Conservation (phyloP, 345 rosid species). For the Citrus inodora region DNA sequence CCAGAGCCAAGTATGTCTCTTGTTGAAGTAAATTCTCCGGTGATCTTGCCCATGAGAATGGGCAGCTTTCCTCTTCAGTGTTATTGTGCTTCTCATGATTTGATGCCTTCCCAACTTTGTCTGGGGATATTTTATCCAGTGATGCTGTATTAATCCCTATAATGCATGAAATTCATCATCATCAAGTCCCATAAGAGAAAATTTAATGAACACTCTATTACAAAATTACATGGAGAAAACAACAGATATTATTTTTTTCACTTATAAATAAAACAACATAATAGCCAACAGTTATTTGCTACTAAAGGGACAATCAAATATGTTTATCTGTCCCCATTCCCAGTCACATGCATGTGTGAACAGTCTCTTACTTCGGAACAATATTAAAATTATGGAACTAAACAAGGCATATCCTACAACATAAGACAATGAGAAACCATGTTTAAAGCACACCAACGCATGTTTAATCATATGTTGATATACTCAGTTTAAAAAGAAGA, state of each 20-base stretch:
- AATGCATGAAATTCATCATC: constrained; percentile 15
- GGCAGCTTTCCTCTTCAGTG: constrained; percentile 72
- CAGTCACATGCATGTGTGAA: neutral
- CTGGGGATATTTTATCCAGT: constrained; percentile 32
- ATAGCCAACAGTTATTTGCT: too few species aligned
- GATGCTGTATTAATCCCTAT: constrained; percentile 51
- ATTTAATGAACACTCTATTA: neutral
- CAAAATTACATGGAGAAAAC: neutral
- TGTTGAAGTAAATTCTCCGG: constrained; percentile 83
- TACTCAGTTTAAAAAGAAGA: too few species aligned
- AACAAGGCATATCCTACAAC: neutral
- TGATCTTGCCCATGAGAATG: constrained; percentile 94
- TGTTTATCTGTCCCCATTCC: too few species aligned
- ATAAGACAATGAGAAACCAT: neutral
- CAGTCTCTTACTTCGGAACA: neutral
- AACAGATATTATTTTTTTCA: neutral
- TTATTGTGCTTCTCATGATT: constrained; percentile 46
- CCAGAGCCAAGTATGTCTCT: constrained; percentile 79
- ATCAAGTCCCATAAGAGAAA: constrained; percentile 5
- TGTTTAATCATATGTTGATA: neutral
- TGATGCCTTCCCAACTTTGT: constrained; percentile 34
- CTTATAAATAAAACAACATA: neutral
- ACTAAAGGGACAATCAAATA: neutral
- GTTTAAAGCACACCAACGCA: neutral
- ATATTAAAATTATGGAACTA: neutral